Evolutionary conservation across 2,329 filamentous ascomycete genomes (phyloP), one percentile per base, ranked within the genome.

Genomic region (Aspergillus japonicus): DNA sequence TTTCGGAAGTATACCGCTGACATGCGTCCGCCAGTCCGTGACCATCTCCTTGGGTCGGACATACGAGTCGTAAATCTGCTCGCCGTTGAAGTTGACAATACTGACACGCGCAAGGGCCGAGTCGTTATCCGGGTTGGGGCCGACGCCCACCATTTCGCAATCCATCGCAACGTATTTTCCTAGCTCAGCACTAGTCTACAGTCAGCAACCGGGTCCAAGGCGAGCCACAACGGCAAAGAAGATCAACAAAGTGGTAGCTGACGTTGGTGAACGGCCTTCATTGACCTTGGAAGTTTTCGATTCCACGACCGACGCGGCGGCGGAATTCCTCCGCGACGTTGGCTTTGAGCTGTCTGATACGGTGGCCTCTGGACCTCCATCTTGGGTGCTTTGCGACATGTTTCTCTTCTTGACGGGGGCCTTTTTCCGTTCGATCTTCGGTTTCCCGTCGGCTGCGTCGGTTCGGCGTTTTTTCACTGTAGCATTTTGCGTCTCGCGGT

Each of bases 121-220:
- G 71, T 88, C 82, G 23, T 86, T 84, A 54, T 86, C 86, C 3
- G 85, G 85, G 76, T 79, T 75, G 2, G 77, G 78, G 1, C 85
- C 85, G 0, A 96, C 86, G 51, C 94, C 95, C 26, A 99, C 95
- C 95, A 99, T 99, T 78, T 99, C 95, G 76, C 95, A 99, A 79
- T 99, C 95, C 50, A 99, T 86, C 21, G 91, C 90, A 47, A 99
- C 80, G 74, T 96, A 99, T 82, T 95, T 96, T 54, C 94, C 95
- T 21, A 93, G 80, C 56, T 92, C 85, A 39, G 89, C 78, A 5
- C 83, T 85, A 24, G 80, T 75, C 63, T 72, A 35, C n/a, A 14
- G 57, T 69, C 57, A 69, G 66, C 51, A 50, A 56, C n/a, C 16
- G 33, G 23, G 44, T 14, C 31, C 54, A 50, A 11, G 14, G 11